Base-by-base conservation (phyloP, 768 basidiomycete genomes). In the Phylloporus sp. region DNA sequence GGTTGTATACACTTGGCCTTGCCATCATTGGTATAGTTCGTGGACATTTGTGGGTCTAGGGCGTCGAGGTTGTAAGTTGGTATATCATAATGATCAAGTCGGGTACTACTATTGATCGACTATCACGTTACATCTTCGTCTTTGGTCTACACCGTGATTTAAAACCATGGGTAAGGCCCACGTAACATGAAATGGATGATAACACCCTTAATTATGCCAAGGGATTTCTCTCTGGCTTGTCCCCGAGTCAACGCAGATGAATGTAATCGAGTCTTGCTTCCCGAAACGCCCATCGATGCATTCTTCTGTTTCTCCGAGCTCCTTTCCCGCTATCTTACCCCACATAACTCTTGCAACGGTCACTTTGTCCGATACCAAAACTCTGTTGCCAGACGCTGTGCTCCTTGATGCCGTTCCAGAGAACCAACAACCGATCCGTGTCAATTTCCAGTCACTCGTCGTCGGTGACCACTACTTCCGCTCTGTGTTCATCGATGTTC, bases 191-290 rank as follows among this genome's bases (percentile, higher is more conserved):
- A 20, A 14, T 3, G 5, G n/a, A 23, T 37, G 22, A 23, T 37
- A 20, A 29, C 26, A 20, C 38, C 3, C 29, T 48, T 11, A 40
- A 18, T 24, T 41, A 21, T 43, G 31, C 53, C 20, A 37, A 85
- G 84, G 82, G 11, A 56, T 79, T 39, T 70, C 82, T 13, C 67
- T 89, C 4, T 90, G 87, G 87, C 74, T 90, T 24, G 79, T 89
- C 13, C 84, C 86, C 6, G 57, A 70, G 14, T 52, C 61, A n/a
- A 44, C 57, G 9, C 74, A 79, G 51, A 66, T 75, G 3, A 49
- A 64, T 15, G 67, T 63, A 28, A 69, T 90, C 20, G 60, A 66
- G 52, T 64, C 56, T 10, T 54, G 77, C 46, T 82, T 89, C 77
- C 71, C 48, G 58, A 62, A 40, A 67, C 66, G 44, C 52, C 57